Base-by-base conservation (phyloP, 768 basidiomycete species). In the Amylocystis lapponica region DNA sequence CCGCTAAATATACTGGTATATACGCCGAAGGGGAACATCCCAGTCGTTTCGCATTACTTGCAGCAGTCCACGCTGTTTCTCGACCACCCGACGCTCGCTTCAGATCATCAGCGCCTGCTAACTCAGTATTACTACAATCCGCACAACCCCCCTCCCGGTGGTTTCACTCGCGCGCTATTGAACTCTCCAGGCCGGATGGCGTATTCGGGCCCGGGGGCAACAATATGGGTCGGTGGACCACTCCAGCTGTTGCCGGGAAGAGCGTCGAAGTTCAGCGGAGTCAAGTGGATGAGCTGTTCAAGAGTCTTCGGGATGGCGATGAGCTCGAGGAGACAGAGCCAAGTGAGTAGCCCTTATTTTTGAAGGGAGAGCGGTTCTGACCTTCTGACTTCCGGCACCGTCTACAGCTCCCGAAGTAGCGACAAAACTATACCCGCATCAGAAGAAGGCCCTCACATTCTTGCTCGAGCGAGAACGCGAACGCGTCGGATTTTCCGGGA, bases 381-480 rank as follows among this genome's bases (percentile, higher is more conserved):
- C 6, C 29, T 5, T 23, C 6, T 39, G n/a, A n/a, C n/a, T n/a
- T n/a, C n/a, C n/a, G n/a, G n/a, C n/a, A n/a, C n/a, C 7, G 6
- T 48, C 43, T 34, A 54, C 55, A 86, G 85, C 67, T 38, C 56
- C 71, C 41, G 81, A 86, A 54, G 79, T 99, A 41, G 85, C 83
- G 27, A 96, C 96, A 17, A 74, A 67, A 36, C 70, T 99, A 7
- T 99, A 98, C 66, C 91, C 95, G 16, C 96, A 99, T 71, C 96
- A 99, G 67, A 95, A 93, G 67, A 95, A 95, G 63, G 96, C 95
- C 19, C 72, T 99, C 16, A 92, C 95, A 2, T 99, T 99, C 65
- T 70, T 99, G 38, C 72, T 97, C 16, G 90, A 96, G 57, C 78
- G 96, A 59, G 83, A 87, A 62, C 74, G 79, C 48, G 87, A 90